Base-by-base conservation (phyloP, 441 rosid genomes). In the Oxalis stricta region DNA sequence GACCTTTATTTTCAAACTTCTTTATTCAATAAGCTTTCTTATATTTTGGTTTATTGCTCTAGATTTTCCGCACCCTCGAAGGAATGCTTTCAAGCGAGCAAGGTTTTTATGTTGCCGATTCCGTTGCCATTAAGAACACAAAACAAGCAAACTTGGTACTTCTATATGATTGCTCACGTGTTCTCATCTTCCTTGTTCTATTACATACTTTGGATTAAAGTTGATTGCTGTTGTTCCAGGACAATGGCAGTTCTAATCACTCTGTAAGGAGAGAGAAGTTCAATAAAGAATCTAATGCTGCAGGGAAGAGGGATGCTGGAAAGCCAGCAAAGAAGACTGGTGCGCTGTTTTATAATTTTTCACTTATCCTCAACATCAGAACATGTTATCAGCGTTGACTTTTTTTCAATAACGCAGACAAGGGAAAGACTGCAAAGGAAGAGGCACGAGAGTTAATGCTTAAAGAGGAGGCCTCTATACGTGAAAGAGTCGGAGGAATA, bases 361-460 rank as follows among this genome's bases (percentile, higher is more conserved):
- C n/a, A n/a, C 33, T 7, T 32, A 6, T 18, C 21, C 16, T 33
- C 20, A 33, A 34, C 31, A 46, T 18, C n/a, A 19, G 29, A 11
- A 17, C 4, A 23, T 33, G 36, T 39, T 24, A 44, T 20, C 6
- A 33, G n/a, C n/a, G n/a, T 43, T 33, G 35, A 36, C 44, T 18
- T n/a, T 18, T 45, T 46, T 58, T 38, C 24, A 46, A 59, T 52
- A 29, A 31, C 18, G 23, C 54, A 93, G 99, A 88, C 53, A 93
- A 88, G 61, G 96, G 74, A 50, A 93, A 76, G 76, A 84, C 89
- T 1, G 81, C 96, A 41, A 93, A 93, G 63, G 97, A 88, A 70
- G 99, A 88, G 70, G 97, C 95, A 43, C 87, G 96, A 3, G 96
- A 88, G 48, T 52, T 75, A 59, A 59, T 88, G 78, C 97, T 93